Evolutionary conservation across 306 rosid genomes (phyloP).

Genomic region (Corylus americana): DNA sequence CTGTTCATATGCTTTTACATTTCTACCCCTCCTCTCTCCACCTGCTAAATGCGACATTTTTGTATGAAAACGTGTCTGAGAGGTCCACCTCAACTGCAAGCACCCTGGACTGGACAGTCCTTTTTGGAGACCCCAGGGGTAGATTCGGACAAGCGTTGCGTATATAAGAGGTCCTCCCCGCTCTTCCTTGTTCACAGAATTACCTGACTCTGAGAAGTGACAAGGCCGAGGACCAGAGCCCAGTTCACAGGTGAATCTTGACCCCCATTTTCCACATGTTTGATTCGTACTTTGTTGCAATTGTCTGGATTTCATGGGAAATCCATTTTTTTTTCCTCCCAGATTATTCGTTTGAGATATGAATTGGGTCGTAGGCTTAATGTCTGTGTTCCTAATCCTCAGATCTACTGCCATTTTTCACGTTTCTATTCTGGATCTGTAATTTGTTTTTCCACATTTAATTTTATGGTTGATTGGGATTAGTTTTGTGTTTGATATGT

Average conservation of each 20-base stretch:
- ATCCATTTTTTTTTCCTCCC: not conserved
- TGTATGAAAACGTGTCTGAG: not conserved
- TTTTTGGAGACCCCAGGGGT: constrained; percentile 25
- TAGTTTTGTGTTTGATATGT: constrained; percentile 12
- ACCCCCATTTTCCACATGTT: not conserved
- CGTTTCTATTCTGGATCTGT: constrained; percentile 20
- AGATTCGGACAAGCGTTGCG: constrained; percentile 39
- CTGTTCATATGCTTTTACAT: constrained; percentile 3
- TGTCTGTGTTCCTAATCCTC: not conserved
- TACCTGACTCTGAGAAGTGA: constrained; percentile 5
- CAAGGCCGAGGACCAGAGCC: constrained; percentile 8
- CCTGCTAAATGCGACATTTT: constrained; percentile 3
- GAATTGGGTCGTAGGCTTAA: constrained; percentile 7
- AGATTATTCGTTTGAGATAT: constrained; percentile 24
- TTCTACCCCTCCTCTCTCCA: constrained; percentile 15
- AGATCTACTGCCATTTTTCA: constrained; percentile 46
- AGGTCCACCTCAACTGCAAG: constrained; percentile 24
- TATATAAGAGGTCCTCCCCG: constrained; percentile 42
- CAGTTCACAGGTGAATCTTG: constrained; percentile 27
- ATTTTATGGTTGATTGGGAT: not conserved
- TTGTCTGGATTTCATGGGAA: not conserved
- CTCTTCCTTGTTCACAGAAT: constrained; percentile 27
- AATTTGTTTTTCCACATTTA: constrained; percentile 1
- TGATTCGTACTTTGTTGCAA: constrained; percentile 19
- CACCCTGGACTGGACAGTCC: constrained; percentile 27